Percentiles rank a stretch among this genome's conserved stretches.
phyloP scores from a whole-genome alignment of 1,284 basidiomycete genomes.

The Papiliotrema flavescens region DNA sequence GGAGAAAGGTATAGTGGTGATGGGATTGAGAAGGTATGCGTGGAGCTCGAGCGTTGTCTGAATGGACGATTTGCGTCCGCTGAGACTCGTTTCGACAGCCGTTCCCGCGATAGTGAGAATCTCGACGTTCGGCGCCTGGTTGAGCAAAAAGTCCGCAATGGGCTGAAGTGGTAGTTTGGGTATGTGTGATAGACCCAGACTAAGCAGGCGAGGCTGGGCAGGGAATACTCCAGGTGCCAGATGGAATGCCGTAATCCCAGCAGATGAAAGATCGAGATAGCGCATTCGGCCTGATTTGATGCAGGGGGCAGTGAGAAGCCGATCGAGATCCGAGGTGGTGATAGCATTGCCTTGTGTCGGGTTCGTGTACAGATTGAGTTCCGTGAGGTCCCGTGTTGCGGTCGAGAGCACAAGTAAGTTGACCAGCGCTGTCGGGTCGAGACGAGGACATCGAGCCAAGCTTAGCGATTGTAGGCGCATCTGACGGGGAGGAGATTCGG shows the following conservation, averaged over 20 bases:
- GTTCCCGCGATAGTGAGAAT: conserved; percentile 78
- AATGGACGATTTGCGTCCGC: conserved; percentile 51
- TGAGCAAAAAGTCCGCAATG: conserved; percentile 66
- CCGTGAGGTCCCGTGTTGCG: conserved; percentile 59
- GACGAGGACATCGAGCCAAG: conserved; percentile 78
- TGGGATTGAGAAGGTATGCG: conserved; percentile 67
- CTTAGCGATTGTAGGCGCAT: conserved; percentile 74
- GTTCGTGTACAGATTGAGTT: conserved; percentile 87
- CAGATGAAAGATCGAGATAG: conserved; percentile 86
- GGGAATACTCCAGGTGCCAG: conserved; percentile 54
- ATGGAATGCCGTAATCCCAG: conserved; percentile 64
- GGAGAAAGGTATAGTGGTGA: conserved; percentile 73
- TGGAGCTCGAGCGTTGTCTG: conserved; percentile 46
- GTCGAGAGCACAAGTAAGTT: conserved; percentile 69
- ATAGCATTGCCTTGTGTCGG: conserved; percentile 80
- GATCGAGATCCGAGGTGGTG: conserved; percentile 62
- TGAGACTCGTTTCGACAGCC: conserved; percentile 63
- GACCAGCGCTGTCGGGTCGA: conserved; percentile 74
- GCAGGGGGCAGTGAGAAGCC: conserved; percentile 76
- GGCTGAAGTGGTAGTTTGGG: conserved; percentile 64
- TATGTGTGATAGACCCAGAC: conserved; percentile 83
- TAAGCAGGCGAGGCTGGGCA: conserved; percentile 72
- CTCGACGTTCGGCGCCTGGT: conserved; percentile 73
- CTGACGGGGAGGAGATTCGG: conserved; percentile 55
- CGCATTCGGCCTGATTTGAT: conserved; percentile 71